Evolutionary conservation across 2,329 filamentous ascomycete species (phyloP), one percentile per base, ranked within the genome.

Genomic region (Cladorrhinum sp.): DNA sequence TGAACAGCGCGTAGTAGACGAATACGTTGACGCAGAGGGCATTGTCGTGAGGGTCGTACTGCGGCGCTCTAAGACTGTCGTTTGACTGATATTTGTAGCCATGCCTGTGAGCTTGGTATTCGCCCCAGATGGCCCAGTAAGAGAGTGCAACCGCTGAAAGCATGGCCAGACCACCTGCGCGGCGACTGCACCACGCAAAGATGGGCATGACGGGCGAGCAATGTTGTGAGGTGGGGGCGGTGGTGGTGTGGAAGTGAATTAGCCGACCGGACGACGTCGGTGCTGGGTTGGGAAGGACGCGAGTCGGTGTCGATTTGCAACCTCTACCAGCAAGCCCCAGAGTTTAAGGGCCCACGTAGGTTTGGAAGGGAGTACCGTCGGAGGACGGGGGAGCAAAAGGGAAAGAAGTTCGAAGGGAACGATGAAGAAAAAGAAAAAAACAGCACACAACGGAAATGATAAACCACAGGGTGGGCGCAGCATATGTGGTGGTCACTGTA

Each of bases 1-100:
- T 81, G 32, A 88, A 70, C 18, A 90, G 76, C 56, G 82, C 85
- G 73, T 90, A 91, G 68, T 84, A 85, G 54, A 85, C 80, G 68
- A 87, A 88, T 27, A 84, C 29, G 53, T 78, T 71, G 13, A 82
- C 83, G 77, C 76, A 83, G 52, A 78, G 68, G 29, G 82, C 80
- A 41, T 75, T 79, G 25, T 80, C 79, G 38, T 74, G 67, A 10
- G 73, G 69, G 50, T 74, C 69, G 65, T 72, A 64, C 54, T 68
- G 68, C 25, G 72, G 66, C 57, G 71, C 70, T 62, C 72, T 75
- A 64, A 76, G 69, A 64, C 65, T 75, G 65, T 76, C 73, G 56
- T 74, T 72, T 56, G 77, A 75, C 63, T 74, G 71, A 71, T 75
- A 74, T 63, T 76, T 75, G 72, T 78, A 79, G 68, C 73, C 75